Base-by-base conservation (phyloP, 2,329 filamentous ascomycete genomes). In the Penicillium sp. region DNA sequence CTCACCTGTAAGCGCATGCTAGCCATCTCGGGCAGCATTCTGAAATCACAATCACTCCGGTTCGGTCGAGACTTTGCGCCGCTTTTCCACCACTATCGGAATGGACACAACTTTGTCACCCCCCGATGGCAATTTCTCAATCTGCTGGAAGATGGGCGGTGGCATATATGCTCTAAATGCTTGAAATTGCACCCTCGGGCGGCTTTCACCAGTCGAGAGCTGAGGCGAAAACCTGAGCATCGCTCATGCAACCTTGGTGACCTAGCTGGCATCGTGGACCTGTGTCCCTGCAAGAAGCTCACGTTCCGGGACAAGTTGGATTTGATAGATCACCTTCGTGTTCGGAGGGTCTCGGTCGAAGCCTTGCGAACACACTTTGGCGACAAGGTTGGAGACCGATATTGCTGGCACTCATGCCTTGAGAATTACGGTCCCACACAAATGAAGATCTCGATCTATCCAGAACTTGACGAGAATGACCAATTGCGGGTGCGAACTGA, bases 211-310 rank as follows among this genome's bases (percentile, higher is more conserved):
- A 50, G 63, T 1, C 57, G 61, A 37, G 66, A 70, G 47, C 42
- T 69, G n/a, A 57, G 58, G 48, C 62, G 62, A 40, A 64, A 64
- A 12, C 39, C 67, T 4, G 65, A 67, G 36, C 52, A 52, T 25
- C 63, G 67, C 29, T 55, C 56, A 11, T 70, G 67, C 46, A 61
- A 64, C 34, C 39, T 70, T 40, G 67, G 67, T 9, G 59, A 60
- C 6, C 48, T 63, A 12, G 66, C 67, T 13, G 67, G 67, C 5
- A 54, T 70, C 37, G 66, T 70, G 35, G 67, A 70, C 36, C 44
- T 70, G 27, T 70, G 67, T 43, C 67, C 67, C 8, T 70, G 67
- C 62, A 67, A 64, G 45, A 70, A 70, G 50, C 46, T 70, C 47
- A 70, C 67, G 0, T 70, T 66, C 48, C 63, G 60, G 5, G 67